phyloP scores from a whole-genome alignment of 345 rosid genomes.

The Bruguiera parviflora region DNA sequence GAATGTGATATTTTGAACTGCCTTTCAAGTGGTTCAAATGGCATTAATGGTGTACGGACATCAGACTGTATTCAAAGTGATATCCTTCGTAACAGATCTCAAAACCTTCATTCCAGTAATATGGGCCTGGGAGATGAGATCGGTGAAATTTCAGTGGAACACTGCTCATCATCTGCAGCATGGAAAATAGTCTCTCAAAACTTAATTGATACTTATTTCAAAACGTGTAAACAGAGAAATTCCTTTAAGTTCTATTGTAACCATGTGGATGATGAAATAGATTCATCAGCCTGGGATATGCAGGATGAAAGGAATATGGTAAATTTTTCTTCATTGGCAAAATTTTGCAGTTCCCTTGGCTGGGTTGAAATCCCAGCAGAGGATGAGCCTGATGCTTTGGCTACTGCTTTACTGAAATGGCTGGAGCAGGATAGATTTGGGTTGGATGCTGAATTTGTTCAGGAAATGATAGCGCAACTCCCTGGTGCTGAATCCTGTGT shows the following conservation, averaged over 20 bases:
- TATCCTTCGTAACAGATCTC: constrained; percentile 26
- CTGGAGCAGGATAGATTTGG: constrained; percentile 89
- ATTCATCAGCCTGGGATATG: constrained; percentile 34
- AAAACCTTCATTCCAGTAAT: constrained; percentile 19
- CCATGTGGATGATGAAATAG: constrained; percentile 47
- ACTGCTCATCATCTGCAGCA: constrained; percentile 59
- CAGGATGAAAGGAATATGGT: constrained; percentile 37
- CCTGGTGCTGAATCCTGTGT: constrained; percentile 68
- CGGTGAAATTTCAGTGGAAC: constrained; percentile 78
- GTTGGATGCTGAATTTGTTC: constrained; percentile 83
- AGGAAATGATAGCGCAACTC: constrained; percentile 74
- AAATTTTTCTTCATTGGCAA: constrained; percentile 41
- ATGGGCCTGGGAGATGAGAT: constrained; percentile 45
- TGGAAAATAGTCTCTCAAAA: constrained; percentile 69
- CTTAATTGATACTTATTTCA: constrained; percentile 54
- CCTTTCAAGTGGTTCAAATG: constrained; percentile 34
- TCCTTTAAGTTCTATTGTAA: constrained; percentile 53
- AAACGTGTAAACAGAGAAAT: constrained; percentile 40
- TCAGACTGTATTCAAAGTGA: constrained; percentile 26
- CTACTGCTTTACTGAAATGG: constrained; percentile 59
- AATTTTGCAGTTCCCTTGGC: constrained; percentile 56
- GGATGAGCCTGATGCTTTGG: constrained; percentile 42
- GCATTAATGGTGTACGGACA: constrained; percentile 24
- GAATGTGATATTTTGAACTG: constrained; percentile 61
- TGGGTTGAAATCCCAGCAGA: constrained; percentile 31